A percentile compares a stretch with the other conserved stretches of the same genome.
These are phyloP conservation scores for Penicillium paxilli DNA, from an alignment of 495 filamentous ascomycete genomes.

Conservation along the genomic window DNA sequence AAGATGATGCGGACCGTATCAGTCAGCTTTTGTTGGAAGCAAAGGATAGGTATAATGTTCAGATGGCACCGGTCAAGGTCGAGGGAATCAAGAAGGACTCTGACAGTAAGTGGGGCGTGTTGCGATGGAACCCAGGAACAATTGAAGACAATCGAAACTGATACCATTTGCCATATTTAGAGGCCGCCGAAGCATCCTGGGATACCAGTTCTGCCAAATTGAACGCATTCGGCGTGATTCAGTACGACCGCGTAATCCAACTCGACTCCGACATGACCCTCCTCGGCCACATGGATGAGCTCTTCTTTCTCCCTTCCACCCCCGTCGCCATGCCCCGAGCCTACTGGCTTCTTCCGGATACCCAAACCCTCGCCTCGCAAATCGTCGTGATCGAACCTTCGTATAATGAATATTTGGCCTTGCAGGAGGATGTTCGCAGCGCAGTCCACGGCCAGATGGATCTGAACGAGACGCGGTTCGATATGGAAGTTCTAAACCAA, in stretches of 20 bases:
- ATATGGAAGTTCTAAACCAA: conserved; percentile 75
- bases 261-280: conserved; percentile 70
- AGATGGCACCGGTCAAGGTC: conserved; percentile 60
- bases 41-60: conserved; percentile 58
- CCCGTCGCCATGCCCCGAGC: conserved; percentile 66
- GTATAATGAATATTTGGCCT: conserved; percentile 48
- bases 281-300: conserved; percentile 66
- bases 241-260: conserved; percentile 66
- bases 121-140: background rate
- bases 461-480: conserved; percentile 47
- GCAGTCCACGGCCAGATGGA: conserved; percentile 37
- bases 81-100: conserved; percentile 42
- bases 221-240: conserved; percentile 66
- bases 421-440: conserved; percentile 42
- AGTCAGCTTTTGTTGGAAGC: conserved; percentile 61
- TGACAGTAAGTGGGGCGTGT: conserved; percentile 35
- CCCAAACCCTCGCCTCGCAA: conserved; percentile 57
- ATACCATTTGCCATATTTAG: background rate
- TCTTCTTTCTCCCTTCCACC: conserved; percentile 67
- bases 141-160: background rate
- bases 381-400: conserved; percentile 67
- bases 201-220: conserved; percentile 68
- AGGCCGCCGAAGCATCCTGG: conserved; percentile 45
- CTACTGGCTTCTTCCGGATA: conserved; percentile 64
- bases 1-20: conserved; percentile 41